Base-by-base conservation (phyloP, 2,329 filamentous ascomycete genomes). In the Xylariaceae sp. region DNA sequence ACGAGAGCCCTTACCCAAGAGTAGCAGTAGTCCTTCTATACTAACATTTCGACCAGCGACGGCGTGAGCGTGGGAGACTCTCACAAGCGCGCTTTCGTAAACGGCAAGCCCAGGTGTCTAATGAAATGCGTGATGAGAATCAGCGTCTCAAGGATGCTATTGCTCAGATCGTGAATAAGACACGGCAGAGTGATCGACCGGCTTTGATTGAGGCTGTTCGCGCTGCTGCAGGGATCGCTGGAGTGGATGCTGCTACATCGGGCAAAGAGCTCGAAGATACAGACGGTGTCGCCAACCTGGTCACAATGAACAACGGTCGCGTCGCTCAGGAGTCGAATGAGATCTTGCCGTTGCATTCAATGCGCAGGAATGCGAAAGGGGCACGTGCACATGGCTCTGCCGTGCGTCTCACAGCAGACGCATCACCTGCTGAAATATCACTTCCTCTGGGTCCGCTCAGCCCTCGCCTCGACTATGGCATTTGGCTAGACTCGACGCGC, bases 61-160 rank as follows among this genome's bases (percentile, higher is more conserved):
- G 65, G 17, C 60, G 64, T 2, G 65, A 67, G 46, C 61, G 64
- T 32, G 65, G 63, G 5, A 63, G 58, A 31, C 45, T 56, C 7
- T 58, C 65, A 3, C 64, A 68, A 42, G 62, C 64, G 7, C 63
- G 58, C 7, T 68, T 66, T 42, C 59, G 66, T 9, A 62, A 65
- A 42, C 58, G 64, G 12, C 62, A 65, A 32, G 52, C 55, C 1
- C 54, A 62, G 11, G 56, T 46, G 2, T 38, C 49, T 5, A 52
- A 53, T 12, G 47, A 51, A 7, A 54, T 58, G 27, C 54, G 44
- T 2, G 51, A 55, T 6, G 58, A 67, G 31, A 61, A 62, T 32
- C 35, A 52, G 36, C 52, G 17, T 9, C 42, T 65, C 41, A 60
- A 54, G 36, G 54, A 49, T 2, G 61, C 58, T 1, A 57, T 64